phyloP scores from a whole-genome alignment of 805 yeast genomes.

The Starmerella roubikii region DNA sequence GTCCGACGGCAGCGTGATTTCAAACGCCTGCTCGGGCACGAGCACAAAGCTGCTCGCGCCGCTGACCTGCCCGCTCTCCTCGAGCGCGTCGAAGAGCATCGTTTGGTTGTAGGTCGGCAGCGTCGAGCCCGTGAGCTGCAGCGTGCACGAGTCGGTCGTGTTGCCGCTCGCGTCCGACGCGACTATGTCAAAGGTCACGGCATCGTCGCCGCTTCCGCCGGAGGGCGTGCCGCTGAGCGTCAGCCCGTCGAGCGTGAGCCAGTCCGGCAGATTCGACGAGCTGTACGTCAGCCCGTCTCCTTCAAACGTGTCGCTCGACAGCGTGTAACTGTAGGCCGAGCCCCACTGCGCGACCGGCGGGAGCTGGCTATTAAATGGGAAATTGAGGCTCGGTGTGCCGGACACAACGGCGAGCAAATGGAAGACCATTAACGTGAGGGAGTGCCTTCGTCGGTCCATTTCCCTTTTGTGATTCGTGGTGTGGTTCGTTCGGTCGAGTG shows the following conservation, averaged over 20 bases:
- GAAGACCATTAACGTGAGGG: no score
- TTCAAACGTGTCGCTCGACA: slow-evolving; percentile 57
- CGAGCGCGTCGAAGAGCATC: slow-evolving; percentile 41
- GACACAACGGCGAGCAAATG: slow-evolving; percentile 1
- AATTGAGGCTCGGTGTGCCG: slow-evolving; percentile 40
- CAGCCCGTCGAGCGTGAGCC: slow-evolving; percentile 66
- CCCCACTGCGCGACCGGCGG: slow-evolving; percentile 78
- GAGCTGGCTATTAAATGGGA: slow-evolving; percentile 69
- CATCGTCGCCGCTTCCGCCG: slow-evolving; percentile 32
- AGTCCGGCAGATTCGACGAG: slow-evolving; percentile 49
- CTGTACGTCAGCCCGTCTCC: slow-evolving; percentile 38
- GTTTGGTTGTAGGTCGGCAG: slow-evolving; percentile 38
- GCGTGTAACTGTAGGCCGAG: slow-evolving; percentile 45
- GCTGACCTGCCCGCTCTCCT: slow-evolving; percentile 58
- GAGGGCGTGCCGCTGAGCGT: slow-evolving; percentile 54
- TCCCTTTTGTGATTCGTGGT: no score
- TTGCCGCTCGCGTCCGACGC: slow-evolving; percentile 54
- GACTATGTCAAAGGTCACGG: slow-evolving; percentile 34
- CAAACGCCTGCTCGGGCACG: slow-evolving; percentile 52
- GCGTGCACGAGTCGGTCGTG: slow-evolving; percentile 34
- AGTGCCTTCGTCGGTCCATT: no score
- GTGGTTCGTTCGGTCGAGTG: no score
- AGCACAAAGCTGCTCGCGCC: slow-evolving; percentile 64
- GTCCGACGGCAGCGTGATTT: slow-evolving; percentile 45
- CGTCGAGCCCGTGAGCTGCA: slow-evolving; percentile 45